Evolutionary conservation across 306 rosid genomes (phyloP), one percentile per base, ranked within the genome.

Genomic region (Erythrophleum fordii): DNA sequence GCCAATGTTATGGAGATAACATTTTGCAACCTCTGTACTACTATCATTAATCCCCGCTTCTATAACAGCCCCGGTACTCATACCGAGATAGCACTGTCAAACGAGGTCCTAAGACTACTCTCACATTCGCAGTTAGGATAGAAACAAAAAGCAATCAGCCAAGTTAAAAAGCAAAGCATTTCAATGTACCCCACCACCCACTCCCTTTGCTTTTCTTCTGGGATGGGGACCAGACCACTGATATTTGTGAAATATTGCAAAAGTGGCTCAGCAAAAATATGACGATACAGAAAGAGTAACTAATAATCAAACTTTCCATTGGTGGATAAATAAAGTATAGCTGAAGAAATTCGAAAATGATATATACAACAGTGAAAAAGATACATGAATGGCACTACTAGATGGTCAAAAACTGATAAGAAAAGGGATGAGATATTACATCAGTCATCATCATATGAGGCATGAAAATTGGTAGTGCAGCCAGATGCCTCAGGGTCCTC

Each of bases 401-500:
- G 34, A 72, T 67, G 37, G 55, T 22, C 22, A 37, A 39, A 69
- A 39, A 49, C 65, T 39, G 26, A 22, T 48, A 42, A 71, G 69
- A 77, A 44, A 42, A 6, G 28, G 59, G 65, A 39, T 60, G 80
- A 58, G 69, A 78, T 45, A 74, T 53, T 58, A 56, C 81, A 84
- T 85, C 85, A 86, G 68, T 87, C 85, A 46, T 94, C 91, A 79
- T 92, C 97, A 56, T 92, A 92, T 45, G 97, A 94, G 77, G 83
- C 89, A 80, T 92, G 98, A 84, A 87, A 87, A 69, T 82, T 49
- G 72, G 98, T 85, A 72, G 95, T 91, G 91, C 97, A 94, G 71
- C 97, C 94, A 78, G 90, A 78, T 2, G 98, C 91, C 64, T 86
- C 76, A 18, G 93, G 92, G 80, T 91, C 89, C 85, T 92, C 97